Conservation (phyloP, 2,329 filamentous ascomycete genomes). For the Aspergillus nomiae region DNA sequence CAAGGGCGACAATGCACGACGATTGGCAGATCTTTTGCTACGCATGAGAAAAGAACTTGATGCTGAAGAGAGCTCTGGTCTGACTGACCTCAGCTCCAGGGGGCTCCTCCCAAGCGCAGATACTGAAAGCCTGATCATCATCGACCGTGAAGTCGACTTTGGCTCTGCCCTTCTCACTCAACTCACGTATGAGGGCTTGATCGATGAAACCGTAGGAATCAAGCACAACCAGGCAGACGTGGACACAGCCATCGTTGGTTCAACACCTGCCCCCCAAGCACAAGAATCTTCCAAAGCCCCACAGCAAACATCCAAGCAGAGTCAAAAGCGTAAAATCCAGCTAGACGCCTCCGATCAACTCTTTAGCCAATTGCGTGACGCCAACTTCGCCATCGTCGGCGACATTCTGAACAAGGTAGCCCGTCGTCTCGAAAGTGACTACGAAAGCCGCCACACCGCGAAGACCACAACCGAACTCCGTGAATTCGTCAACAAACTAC, state of each 20-base stretch:
- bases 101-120: conserved; percentile 82
- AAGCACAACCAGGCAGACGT: conserved; percentile 91
- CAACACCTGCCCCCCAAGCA: conserved; percentile 57
- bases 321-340: conserved; percentile 81
- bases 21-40: conserved; percentile 79
- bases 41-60: conserved; percentile 92
- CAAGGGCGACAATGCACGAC: conserved; percentile 92
- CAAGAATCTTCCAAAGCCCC: conserved; percentile 57
- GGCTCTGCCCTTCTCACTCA: conserved; percentile 91
- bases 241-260: conserved; percentile 84
- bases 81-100: conserved; percentile 55
- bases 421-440: conserved; percentile 79
- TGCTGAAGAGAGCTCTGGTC: conserved; percentile 70
- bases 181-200: conserved; percentile 91
- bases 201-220: conserved; percentile 92
- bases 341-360: conserved; percentile 88
- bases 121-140: conserved; percentile 88
- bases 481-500: conserved; percentile 92
- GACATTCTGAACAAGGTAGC: conserved; percentile 87
- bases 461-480: conserved; percentile 89
- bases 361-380: conserved; percentile 82
- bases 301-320: conserved; percentile 56
- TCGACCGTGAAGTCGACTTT: conserved; percentile 93
- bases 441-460: conserved; percentile 81
- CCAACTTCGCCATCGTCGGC: conserved; percentile 94